These are phyloP conservation scores for Didymella keratinophila DNA, from an alignment of 2,329 filamentous ascomycete genomes.

Conservation along the genomic window DNA sequence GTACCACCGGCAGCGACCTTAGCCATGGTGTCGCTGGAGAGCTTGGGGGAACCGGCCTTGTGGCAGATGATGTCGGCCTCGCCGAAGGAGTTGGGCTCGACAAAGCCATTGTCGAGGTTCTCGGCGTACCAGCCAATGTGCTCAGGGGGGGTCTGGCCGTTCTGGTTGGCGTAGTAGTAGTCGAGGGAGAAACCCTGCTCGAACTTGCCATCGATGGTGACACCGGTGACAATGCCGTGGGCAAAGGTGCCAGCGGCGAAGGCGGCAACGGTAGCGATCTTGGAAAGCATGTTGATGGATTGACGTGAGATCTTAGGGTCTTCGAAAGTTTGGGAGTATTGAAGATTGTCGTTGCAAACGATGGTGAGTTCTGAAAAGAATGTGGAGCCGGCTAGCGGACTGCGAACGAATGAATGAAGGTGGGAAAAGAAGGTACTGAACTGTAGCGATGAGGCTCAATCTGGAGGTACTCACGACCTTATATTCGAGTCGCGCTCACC, in stretches of 20 bases:
- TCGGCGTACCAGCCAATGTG: conserved; percentile 56
- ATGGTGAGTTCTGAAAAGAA: conserved; percentile 40
- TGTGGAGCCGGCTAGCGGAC: conserved; percentile 46
- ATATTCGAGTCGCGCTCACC: conserved; percentile 9
- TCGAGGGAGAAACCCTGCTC: conserved; percentile 56
- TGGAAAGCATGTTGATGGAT: conserved; percentile 40
- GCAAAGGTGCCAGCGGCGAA: conserved; percentile 52
- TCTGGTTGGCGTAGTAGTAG: conserved; percentile 50
- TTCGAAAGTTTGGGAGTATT: conserved; percentile 14
- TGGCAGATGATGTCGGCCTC: conserved; percentile 66
- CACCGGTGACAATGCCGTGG: conserved; percentile 56
- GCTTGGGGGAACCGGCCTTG: conserved; percentile 58
- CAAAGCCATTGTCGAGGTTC: conserved; percentile 50
- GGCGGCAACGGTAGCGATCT: conserved; percentile 36
- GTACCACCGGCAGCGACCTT: conserved; percentile 67
- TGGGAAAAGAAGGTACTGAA: conserved; percentile 41
- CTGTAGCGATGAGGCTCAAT: conserved; percentile 33
- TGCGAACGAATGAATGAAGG: conserved; percentile 36
- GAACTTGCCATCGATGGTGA: conserved; percentile 58
- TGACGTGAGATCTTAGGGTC: conserved; percentile 18
- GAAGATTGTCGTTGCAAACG: conserved; percentile 31
- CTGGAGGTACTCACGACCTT: conserved; percentile 4
- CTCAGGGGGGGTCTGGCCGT: conserved; percentile 38
- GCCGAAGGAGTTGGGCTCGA: conserved; percentile 40
- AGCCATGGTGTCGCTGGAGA: conserved; percentile 53